Evolutionary conservation across 768 basidiomycete species (phyloP).

Genomic region (Serendipita vermifera): DNA sequence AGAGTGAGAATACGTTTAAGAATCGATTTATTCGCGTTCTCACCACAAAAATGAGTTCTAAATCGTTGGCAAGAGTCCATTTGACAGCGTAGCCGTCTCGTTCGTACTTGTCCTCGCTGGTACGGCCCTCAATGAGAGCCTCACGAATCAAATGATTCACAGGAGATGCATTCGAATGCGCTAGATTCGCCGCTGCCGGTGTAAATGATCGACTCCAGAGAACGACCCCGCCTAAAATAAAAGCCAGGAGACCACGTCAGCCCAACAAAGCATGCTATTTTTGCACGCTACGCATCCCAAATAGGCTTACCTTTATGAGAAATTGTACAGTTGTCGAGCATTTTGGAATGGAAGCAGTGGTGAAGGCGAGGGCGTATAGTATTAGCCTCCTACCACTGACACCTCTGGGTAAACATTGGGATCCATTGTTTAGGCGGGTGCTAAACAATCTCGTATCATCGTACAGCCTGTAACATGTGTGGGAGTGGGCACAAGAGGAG

Average conservation of each 20-base stretch:
- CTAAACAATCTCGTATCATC: no score
- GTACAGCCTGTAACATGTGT: no score
- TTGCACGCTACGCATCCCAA: neutral
- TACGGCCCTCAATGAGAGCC: constrained; percentile 81
- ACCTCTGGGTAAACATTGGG: no score
- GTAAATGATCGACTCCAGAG: constrained; percentile 95
- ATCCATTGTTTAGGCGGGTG: no score
- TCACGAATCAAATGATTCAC: constrained; percentile 82
- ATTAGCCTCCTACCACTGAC: no score
- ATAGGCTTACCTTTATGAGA: constrained; percentile 64
- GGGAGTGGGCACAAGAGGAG: no score
- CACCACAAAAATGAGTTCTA: constrained; percentile 95
- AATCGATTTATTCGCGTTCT: constrained; percentile 22
- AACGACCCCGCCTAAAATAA: constrained; percentile 64
- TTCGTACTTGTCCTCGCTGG: constrained; percentile 72
- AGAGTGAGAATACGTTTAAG: neutral
- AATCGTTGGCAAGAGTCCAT: constrained; percentile 90
- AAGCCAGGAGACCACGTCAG: constrained; percentile 10
- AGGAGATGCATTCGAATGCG: constrained; percentile 61
- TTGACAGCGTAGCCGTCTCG: constrained; percentile 88
- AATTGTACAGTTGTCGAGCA: constrained; percentile 95
- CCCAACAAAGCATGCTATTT: neutral
- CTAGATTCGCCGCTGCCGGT: constrained; percentile 60
- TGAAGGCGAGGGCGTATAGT: no score
- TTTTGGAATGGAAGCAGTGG: no score